Percentiles rank a stretch among this genome's conserved stretches.
phyloP scores from a whole-genome alignment of 768 basidiomycete species.

The Jaapia argillacea region DNA sequence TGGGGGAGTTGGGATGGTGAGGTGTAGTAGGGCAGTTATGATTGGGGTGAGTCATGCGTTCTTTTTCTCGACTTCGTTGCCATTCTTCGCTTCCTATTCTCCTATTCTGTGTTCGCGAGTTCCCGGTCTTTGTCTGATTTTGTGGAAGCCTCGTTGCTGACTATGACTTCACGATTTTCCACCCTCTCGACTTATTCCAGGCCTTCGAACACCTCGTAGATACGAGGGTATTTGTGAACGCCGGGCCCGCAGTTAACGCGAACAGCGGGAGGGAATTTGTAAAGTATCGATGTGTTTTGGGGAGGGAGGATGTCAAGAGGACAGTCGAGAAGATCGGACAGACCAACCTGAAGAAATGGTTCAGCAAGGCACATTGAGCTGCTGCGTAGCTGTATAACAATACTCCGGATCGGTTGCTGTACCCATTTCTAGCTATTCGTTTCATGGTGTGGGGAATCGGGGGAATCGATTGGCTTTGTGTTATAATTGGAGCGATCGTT shows the following conservation, averaged over 20 bases:
- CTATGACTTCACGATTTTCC: no score
- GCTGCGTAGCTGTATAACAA: no score
- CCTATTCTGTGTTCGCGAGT: slow-evolving; percentile 1
- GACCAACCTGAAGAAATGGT: slow-evolving; percentile 70
- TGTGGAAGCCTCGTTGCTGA: no score
- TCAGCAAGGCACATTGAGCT: slow-evolving; percentile 59
- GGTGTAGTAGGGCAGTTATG: slow-evolving; percentile 53
- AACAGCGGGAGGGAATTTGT: slow-evolving; percentile 59
- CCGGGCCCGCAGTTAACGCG: slow-evolving; percentile 31
- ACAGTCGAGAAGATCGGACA: slow-evolving; percentile 59
- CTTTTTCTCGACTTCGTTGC: not conserved
- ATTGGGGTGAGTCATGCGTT: slow-evolving; percentile 42
- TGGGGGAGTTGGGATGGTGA: slow-evolving; percentile 64
- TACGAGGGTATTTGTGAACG: slow-evolving; percentile 44
- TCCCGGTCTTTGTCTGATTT: not conserved
- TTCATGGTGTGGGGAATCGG: no score
- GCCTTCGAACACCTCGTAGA: slow-evolving; percentile 65
- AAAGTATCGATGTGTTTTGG: slow-evolving; percentile 60
- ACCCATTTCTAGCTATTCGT: no score
- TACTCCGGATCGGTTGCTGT: no score
- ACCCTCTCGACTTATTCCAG: no score
- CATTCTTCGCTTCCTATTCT: not conserved
- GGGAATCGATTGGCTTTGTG: no score
- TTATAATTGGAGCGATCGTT: no score
- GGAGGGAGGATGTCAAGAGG: slow-evolving; percentile 55